Evolutionary conservation across 768 basidiomycete species (phyloP).

Genomic region (Leccinellum albellum): DNA sequence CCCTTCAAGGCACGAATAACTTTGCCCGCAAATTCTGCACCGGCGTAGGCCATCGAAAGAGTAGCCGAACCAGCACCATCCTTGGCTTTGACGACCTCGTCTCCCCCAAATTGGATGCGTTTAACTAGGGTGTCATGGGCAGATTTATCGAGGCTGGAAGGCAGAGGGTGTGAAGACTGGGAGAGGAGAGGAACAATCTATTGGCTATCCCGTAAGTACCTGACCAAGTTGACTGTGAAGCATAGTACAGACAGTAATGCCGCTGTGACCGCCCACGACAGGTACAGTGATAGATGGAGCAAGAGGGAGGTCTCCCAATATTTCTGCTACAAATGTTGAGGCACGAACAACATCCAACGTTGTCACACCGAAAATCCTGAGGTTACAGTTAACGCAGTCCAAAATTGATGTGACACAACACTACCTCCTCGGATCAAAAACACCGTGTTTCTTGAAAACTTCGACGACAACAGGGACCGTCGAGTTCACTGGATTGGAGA

Average conservation of each 20-base stretch:
- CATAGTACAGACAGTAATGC: constrained; percentile 63
- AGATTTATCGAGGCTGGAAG: constrained; percentile 45
- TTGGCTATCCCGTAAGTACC: constrained; percentile 5
- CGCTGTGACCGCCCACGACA: constrained; percentile 93
- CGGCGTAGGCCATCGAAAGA: constrained; percentile 95
- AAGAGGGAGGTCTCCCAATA: constrained; percentile 59
- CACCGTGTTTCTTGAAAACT: constrained; percentile 88
- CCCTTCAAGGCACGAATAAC: constrained; percentile 82
- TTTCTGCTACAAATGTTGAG: constrained; percentile 91
- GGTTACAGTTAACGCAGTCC: background rate
- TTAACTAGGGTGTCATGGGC: constrained; percentile 62
- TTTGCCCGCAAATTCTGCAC: constrained; percentile 82
- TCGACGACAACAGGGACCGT: constrained; percentile 97
- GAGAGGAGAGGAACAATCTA: constrained; percentile 93
- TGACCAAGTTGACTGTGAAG: background rate
- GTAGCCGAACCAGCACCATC: constrained; percentile 88
- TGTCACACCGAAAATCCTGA: constrained; percentile 93
- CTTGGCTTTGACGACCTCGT: constrained; percentile 98
- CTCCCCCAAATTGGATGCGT: constrained; percentile 93
- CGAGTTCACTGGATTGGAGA: constrained; percentile 99
- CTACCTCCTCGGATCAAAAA: constrained; percentile 89
- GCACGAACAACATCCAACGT: constrained; percentile 97
- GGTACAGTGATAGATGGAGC: constrained; percentile 70
- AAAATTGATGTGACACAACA: constrained; percentile 5
- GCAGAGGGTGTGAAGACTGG: constrained; percentile 78